Conservation (phyloP, 768 basidiomycete species). For the Multifurca ochricompacta region DNA sequence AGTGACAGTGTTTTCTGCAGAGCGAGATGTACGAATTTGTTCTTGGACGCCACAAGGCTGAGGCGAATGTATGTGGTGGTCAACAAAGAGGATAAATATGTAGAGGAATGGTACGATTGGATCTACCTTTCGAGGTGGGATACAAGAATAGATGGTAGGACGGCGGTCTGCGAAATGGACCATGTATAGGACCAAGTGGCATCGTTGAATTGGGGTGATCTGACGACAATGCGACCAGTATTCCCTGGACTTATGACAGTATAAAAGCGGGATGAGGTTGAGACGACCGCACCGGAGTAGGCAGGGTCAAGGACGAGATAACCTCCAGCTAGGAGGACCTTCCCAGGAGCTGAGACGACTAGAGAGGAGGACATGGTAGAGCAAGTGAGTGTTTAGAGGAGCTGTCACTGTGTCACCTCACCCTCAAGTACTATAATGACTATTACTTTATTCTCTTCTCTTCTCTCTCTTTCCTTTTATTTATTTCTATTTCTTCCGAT, state of each 20-base stretch:
- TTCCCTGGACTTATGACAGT: slow-evolving; percentile 49
- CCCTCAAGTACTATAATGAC: neutral
- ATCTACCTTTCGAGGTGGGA: slow-evolving; percentile 24
- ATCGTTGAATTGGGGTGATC: slow-evolving; percentile 85
- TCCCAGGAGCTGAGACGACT: slow-evolving; percentile 86
- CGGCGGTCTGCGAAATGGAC: slow-evolving; percentile 29
- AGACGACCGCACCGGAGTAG: slow-evolving; percentile 82
- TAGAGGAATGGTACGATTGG: neutral
- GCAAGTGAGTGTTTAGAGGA: neutral
- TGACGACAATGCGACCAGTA: slow-evolving; percentile 52
- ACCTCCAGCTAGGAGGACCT: slow-evolving; percentile 91
- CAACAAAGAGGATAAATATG: neutral
- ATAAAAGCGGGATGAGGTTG: slow-evolving; percentile 93
- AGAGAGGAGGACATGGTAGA: slow-evolving; percentile 37
- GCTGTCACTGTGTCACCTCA: neutral
- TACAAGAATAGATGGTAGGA: slow-evolving; percentile 21
- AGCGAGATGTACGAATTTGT: slow-evolving; percentile 91
- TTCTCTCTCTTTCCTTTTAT: no score
- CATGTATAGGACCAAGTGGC: slow-evolving; percentile 72
- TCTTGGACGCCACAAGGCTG: slow-evolving; percentile 35
- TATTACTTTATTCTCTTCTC: no score
- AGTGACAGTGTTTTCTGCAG: slow-evolving; percentile 70
- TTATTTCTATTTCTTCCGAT: neutral
- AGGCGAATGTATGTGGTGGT: neutral
- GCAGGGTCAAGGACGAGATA: slow-evolving; percentile 91